phyloP scores from a whole-genome alignment of 495 filamentous ascomycete species.

The Aspergillus cristatus region DNA sequence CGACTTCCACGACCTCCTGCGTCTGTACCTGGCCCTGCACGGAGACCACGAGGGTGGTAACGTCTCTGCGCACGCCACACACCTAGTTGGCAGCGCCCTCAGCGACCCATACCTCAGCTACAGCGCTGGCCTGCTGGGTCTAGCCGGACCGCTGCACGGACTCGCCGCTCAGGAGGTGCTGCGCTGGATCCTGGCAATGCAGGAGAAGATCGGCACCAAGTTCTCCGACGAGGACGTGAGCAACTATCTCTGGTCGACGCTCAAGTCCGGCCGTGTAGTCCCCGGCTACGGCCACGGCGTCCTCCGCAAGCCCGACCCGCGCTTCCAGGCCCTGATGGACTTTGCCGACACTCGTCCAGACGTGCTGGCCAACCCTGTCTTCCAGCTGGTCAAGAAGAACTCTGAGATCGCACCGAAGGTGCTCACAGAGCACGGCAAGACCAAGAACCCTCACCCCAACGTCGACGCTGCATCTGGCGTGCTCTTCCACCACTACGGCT shows the following conservation, averaged over 20 bases:
- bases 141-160: conserved; percentile 90
- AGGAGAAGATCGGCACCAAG: conserved; percentile 67
- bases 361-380: conserved; percentile 80
- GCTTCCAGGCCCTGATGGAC: conserved; percentile 93
- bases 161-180: conserved; percentile 96
- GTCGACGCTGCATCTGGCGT: conserved; percentile 89
- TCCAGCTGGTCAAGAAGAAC: conserved; percentile 87
- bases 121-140: conserved; percentile 88
- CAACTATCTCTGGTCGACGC: conserved; percentile 83
- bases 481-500: conserved; percentile 93
- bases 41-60: conserved; percentile 98
- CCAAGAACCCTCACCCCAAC: conserved; percentile 97
- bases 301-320: conserved; percentile 90
- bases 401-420: conserved; percentile 73
- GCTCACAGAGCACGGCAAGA: conserved; percentile 91
- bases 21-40: conserved; percentile 91
- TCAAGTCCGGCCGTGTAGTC: conserved; percentile 89
- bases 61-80: conserved; percentile 93
- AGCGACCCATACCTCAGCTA: conserved; percentile 94
- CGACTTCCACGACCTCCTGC: conserved; percentile 90
- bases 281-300: conserved; percentile 98
- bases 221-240: conserved; percentile 73
- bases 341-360: conserved; percentile 79
- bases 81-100: conserved; percentile 91
- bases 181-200: conserved; percentile 92